Evolutionary conservation across 2,329 filamentous ascomycete species (phyloP), one percentile per base, ranked within the genome.

Genomic region (Penicillium sp.): DNA sequence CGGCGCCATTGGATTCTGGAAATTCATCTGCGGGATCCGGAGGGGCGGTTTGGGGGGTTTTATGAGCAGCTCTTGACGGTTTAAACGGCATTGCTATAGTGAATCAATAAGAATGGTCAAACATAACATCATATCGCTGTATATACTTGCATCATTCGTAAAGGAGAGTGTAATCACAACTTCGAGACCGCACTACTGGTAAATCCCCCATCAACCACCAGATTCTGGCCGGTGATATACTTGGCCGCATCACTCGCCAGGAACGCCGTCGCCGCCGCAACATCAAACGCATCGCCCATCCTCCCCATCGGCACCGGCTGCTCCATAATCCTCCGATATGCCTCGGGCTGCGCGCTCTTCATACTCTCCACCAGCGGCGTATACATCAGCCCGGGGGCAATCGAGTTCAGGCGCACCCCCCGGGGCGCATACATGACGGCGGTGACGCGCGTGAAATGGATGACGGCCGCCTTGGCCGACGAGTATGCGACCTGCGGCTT

Each of bases 1-100:
- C 76, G 73, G 66, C 65, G 81, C 41, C 82, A 83, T 71, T 84
- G 82, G 82, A 84, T 84, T 60, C 64, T 84, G 63, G 81, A 84
- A 66, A 79, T 84, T 54, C 80, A 84, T 69, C 75, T 84, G 35
- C 75, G 75, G 35, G 78, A 83, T 61, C 70, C 68, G 0, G 74
- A 69, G n/a, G 69, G 70, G 21, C 66, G 75, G 47, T 76, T 78
- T 66, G 78, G 75, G 1, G 81, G 76, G 0, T 84, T 84, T 66
- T 78, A 74, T 50, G 82, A 84, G 63, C 66, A 73, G 56, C 62
- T 74, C 29, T 60, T 74, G 62, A 73, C 71, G 1, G 63, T 71
- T n/a, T 62, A 64, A 4, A 41, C 11, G 15, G 3, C 35, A 15
- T 41, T 41, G 15, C 9, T 41, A 11, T 13, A 15, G 15, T 17